Percentiles rank a stretch among this genome's conserved stretches.
These are phyloP conservation scores for Hypomyces rosellus DNA, from an alignment of 2,329 filamentous ascomycete genomes.

Conservation along the genomic window DNA sequence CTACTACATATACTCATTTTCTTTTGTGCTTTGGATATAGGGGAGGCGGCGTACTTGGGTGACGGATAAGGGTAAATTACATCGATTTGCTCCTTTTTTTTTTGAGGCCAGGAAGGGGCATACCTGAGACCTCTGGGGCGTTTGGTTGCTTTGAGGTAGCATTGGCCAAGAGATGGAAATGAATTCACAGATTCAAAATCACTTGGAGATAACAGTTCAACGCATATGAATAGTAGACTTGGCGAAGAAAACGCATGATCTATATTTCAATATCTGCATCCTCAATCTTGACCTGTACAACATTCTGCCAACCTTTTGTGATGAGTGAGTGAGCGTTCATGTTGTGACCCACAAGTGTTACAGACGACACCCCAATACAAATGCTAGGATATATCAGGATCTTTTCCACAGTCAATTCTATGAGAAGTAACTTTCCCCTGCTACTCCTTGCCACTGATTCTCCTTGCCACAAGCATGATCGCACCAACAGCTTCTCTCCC, in stretches of 20 bases:
- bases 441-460: too few relatives aligned
- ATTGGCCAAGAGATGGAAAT: slow-evolving; percentile 6
- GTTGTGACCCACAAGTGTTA: too few relatives aligned
- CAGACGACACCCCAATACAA: too few relatives aligned
- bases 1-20: slow-evolving; percentile 21
- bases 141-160: slow-evolving; percentile 14
- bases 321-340: too few relatives aligned
- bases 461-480: too few relatives aligned
- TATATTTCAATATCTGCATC: neutral
- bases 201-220: slow-evolving; percentile 1
- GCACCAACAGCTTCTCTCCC: too few relatives aligned
- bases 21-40: slow-evolving; percentile 19
- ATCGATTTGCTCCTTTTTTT: slow-evolving; percentile 18
- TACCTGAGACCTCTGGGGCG: slow-evolving; percentile 12
- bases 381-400: too few relatives aligned
- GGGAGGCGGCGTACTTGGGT: slow-evolving; percentile 20
- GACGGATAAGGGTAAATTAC: slow-evolving; percentile 17
- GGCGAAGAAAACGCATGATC: slow-evolving; percentile 13
- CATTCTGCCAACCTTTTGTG: too few relatives aligned
- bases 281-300: too few relatives aligned
- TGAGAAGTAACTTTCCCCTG: too few relatives aligned
- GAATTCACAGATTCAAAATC: slow-evolving; percentile 7
- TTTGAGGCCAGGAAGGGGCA: slow-evolving; percentile 14
- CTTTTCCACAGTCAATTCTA: too few relatives aligned
- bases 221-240: slow-evolving; percentile 1